Evolutionary conservation across 768 basidiomycete genomes (phyloP), one percentile per base, ranked within the genome.

Genomic region (Cystofilobasidium capitatum): DNA sequence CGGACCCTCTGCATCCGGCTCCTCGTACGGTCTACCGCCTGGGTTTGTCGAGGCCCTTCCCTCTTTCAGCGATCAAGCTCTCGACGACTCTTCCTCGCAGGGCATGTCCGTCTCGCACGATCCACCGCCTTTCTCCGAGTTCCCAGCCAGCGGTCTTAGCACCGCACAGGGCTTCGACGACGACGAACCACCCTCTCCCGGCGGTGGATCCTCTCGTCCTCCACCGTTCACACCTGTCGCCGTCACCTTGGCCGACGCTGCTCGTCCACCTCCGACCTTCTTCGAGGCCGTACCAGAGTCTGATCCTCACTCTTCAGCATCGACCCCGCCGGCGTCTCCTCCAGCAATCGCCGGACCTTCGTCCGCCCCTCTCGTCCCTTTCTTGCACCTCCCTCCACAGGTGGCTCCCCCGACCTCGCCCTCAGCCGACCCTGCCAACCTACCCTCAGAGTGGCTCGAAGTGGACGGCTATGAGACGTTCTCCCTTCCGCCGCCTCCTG

Each of bases 81-180:
- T n/a, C 4, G 35, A 24, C 12, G 1, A 17, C 29, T 22, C 66
- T 16, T 36, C 31, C 13, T 31, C 51, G 37, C 49, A 40, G 10
- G 37, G 60, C 24, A 44, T 58, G 7, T 26, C 29, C 20, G 37
- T 36, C 17, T 42, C 66, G 49, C 60, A 47, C 20, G 40, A 62
- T 29, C 66, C 66, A 20, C 66, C 66, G 10, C 66, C 66, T 4
- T 68, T 68, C 66, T 68, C 66, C 22, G 66, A 68, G 31, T 29
- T 68, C 24, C 55, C 66, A 1, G 22, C 58, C 29, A 36, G 36
- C 26, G 14, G n/a, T 39, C 9, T 59, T 35, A 2, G 39, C 59
- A 24, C 40, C 40, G n/a, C 64, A 36, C n/a, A 7, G 16, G 24
- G 20, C 5, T 5, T 31, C 12, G n/a, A 33, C 36, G 45, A 35